Base-by-base conservation (phyloP, 2,329 filamentous ascomycete species). In the Paracamarosporium sp. region DNA sequence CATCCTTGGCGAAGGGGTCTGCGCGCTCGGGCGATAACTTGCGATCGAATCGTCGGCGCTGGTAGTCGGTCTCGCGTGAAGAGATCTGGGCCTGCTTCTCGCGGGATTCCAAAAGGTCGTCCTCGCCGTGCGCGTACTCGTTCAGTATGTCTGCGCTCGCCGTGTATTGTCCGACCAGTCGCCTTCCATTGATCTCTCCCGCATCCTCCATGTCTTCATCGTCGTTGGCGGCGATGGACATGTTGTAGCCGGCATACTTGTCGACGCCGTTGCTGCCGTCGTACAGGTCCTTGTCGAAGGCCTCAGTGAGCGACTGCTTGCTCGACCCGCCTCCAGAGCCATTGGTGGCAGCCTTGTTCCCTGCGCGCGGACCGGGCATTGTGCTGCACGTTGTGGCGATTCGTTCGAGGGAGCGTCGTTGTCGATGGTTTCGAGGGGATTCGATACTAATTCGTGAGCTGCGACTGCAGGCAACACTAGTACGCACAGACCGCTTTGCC, bases 41-140 rank as follows among this genome's bases (percentile, higher is more conserved):
- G 60, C 95, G 92, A 75, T 97, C 89, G 77, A 96, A 96, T 58
- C 93, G 88, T 65, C 93, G 91, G 80, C 96, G 97, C 80, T 99
- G 96, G 76, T 99, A 99, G 73, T 98, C 94, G 62, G 93, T 96
- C 82, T 98, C 94, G 70, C 95, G 90, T 74, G 96, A 94, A 60
- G 89, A 84, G 72, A 99, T 98, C 69, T 94, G 89, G 56, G 90
- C 93, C 76, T 92, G 91, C 79, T 94, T 91, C 82, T 98, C 95
- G 66, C 89, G 87, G 43, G 90, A 91, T 50, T 93, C 85, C 61
- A 99, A 83, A 6, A 94, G 89, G 71, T 99, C 96, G 57, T 94
- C 92, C 79, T 97, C 93, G 54, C 93, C 93, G 53, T 87, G 88
- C 24, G 94, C 89, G 79, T 97, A 96, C 79, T 99, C 95, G 74